Conservation (phyloP, 23 red algal species). For the Gracilariopsis chorda region DNA sequence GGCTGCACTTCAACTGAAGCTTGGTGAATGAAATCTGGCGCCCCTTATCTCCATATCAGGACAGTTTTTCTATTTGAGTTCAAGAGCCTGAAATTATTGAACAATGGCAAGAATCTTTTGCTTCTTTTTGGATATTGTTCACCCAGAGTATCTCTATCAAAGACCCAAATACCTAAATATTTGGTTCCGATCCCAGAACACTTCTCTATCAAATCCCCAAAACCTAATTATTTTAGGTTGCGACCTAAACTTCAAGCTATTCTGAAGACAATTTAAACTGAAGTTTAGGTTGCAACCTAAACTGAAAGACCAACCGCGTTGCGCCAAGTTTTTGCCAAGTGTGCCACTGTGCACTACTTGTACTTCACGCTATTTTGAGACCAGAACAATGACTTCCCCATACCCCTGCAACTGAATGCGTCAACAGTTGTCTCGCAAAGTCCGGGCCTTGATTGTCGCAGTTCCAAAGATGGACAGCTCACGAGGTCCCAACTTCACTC, state of each 20-base stretch:
- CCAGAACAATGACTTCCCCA: neutral
- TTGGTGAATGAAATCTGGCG: too few species aligned
- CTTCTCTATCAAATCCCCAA: neutral
- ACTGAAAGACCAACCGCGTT: neutral
- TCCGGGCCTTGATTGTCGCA: too few species aligned
- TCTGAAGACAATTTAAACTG: neutral
- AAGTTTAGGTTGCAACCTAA: neutral
- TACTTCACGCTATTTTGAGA: neutral
- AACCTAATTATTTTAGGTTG: neutral
- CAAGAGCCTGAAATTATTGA: too few species aligned
- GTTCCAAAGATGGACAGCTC: neutral
- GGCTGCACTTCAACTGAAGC: too few species aligned
- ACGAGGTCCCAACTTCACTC: neutral
- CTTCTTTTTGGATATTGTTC: too few species aligned
- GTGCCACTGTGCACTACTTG: neutral
- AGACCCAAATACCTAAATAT: neutral
- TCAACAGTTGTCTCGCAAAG: too few species aligned
- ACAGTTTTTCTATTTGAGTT: too few species aligned
- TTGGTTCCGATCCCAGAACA: neutral
- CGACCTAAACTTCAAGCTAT: neutral
- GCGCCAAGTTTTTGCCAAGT: neutral
- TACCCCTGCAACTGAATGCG: neutral
- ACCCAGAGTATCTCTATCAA: conserved; percentile 5
- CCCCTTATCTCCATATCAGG: too few species aligned
- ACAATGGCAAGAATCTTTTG: too few species aligned